These are phyloP conservation scores for Pleurotus tuber-regium DNA, from an alignment of 768 basidiomycete genomes.

Conservation along the genomic window DNA sequence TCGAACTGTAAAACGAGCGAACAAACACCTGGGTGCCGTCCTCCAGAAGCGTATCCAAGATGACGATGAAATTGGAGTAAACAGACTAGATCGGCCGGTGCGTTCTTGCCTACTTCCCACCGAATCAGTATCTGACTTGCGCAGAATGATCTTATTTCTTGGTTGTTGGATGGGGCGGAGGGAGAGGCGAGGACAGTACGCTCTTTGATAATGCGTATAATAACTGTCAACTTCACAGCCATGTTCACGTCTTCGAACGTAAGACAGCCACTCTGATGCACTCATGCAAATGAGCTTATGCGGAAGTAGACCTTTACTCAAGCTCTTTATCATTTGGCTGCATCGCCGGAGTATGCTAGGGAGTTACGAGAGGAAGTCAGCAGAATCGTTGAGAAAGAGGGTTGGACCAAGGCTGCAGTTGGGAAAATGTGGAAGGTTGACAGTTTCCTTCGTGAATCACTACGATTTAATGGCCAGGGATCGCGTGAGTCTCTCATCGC, in stretches of 20 bases:
- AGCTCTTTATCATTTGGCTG: constrained; percentile 26
- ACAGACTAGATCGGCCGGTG: constrained; percentile 13
- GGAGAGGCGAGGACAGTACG: constrained; percentile 22
- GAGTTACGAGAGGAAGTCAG: constrained; percentile 33
- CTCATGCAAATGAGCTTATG: not conserved
- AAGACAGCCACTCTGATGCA: not conserved
- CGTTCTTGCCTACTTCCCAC: not conserved
- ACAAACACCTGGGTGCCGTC: constrained; percentile 13
- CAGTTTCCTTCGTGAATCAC: constrained; percentile 44
- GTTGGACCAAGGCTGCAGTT: constrained; percentile 41
- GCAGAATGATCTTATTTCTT: constrained; percentile 41
- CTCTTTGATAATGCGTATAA: constrained; percentile 26
- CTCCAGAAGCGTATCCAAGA: constrained; percentile 1
- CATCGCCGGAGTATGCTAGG: constrained; percentile 24
- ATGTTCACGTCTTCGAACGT: constrained; percentile 30
- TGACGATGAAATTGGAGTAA: constrained; percentile 8
- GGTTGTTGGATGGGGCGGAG: constrained; percentile 36
- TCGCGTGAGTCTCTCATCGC: constrained; percentile 17
- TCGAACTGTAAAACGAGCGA: not conserved
- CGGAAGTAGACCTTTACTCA: constrained; percentile 26
- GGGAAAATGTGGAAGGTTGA: constrained; percentile 39
- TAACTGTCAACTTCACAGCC: constrained; percentile 38
- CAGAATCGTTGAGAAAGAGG: constrained; percentile 22
- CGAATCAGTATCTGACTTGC: no score
- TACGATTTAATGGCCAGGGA: constrained; percentile 27